Conservation (phyloP, 441 rosid species). For the Corymbia citriodora region DNA sequence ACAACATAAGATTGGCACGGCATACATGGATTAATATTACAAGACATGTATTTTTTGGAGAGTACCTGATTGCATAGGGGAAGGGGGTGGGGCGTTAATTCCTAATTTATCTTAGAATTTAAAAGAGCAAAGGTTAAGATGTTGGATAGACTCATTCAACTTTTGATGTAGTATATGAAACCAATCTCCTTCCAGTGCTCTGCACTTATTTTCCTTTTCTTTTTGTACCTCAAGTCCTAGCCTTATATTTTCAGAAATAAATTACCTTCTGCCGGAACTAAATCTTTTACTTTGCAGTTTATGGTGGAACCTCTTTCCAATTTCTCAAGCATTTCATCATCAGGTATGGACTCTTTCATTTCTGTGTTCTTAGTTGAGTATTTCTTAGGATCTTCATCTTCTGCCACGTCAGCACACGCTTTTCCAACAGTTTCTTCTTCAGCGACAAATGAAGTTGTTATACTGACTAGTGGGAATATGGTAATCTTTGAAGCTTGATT, state of each 20-base stretch:
- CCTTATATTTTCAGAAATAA: not conserved
- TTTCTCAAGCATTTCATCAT: conserved; percentile 29
- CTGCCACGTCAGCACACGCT: conserved; percentile 16
- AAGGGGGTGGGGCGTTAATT: not conserved
- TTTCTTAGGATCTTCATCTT: conserved; percentile 12
- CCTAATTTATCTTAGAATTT: not conserved
- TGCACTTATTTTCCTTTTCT: not conserved
- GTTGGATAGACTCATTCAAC: not conserved
- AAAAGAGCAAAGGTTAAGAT: not conserved
- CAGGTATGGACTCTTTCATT: conserved; percentile 13
- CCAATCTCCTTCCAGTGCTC: not conserved
- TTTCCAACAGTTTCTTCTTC: conserved; percentile 55
- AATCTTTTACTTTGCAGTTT: conserved; percentile 11
- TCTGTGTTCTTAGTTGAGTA: conserved; percentile 1
- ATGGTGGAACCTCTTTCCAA: conserved; percentile 44
- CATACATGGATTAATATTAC: not conserved
- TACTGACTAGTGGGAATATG: conserved; percentile 52
- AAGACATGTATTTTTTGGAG: not conserved
- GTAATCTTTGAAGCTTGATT: conserved; percentile 63
- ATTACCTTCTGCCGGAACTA: conserved; percentile 16
- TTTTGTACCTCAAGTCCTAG: not conserved
- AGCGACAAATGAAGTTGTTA: conserved; percentile 72
- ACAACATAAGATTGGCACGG: not conserved
- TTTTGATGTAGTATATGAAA: not conserved
- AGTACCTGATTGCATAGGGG: not conserved